Evolutionary conservation across 805 yeast species (phyloP).

Genomic region (Metschnikowia borealis): DNA sequence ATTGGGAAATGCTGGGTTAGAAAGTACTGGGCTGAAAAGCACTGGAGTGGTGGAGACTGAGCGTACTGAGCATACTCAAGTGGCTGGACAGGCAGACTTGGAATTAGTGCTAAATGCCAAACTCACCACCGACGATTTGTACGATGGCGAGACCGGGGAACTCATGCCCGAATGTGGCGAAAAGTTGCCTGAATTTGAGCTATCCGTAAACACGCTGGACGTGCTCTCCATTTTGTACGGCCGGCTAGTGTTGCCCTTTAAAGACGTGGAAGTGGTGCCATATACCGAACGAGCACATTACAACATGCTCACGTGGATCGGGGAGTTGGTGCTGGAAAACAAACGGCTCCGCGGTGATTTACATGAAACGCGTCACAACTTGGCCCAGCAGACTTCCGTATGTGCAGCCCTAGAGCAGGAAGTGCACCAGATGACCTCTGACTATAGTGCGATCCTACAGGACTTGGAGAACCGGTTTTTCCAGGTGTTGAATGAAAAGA

Average conservation of each 20-base stretch:
- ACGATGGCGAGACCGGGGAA: constrained; percentile 22
- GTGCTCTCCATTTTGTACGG: constrained; percentile 13
- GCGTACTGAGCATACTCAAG: too few species aligned
- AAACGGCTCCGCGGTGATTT: constrained; percentile 3
- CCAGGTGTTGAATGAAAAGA: constrained; percentile 16
- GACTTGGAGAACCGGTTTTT: constrained; percentile 19
- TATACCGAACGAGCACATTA: constrained; percentile 2
- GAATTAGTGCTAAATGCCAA: constrained; percentile 16
- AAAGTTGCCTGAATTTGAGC: constrained; percentile 11
- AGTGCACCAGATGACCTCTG: constrained; percentile 13
- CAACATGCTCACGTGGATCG: constrained; percentile 18
- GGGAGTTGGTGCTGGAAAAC: constrained; percentile 6
- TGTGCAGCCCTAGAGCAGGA: constrained; percentile 9
- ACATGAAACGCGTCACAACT: not conserved
- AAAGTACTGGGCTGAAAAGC: too few species aligned
- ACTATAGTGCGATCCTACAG: constrained; percentile 12
- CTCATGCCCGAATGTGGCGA: constrained; percentile 22
- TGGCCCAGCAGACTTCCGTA: not conserved
- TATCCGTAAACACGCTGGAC: constrained; percentile 10
- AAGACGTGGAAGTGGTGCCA: constrained; percentile 8
- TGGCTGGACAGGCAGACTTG: too few species aligned
- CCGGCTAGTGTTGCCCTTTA: constrained; percentile 4
- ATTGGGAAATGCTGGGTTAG: too few species aligned
- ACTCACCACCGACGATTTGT: constrained; percentile 22
- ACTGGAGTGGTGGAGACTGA: too few species aligned